Evolutionary conservation across 306 rosid genomes (phyloP).

Genomic region (Phaseolus lunatus): DNA sequence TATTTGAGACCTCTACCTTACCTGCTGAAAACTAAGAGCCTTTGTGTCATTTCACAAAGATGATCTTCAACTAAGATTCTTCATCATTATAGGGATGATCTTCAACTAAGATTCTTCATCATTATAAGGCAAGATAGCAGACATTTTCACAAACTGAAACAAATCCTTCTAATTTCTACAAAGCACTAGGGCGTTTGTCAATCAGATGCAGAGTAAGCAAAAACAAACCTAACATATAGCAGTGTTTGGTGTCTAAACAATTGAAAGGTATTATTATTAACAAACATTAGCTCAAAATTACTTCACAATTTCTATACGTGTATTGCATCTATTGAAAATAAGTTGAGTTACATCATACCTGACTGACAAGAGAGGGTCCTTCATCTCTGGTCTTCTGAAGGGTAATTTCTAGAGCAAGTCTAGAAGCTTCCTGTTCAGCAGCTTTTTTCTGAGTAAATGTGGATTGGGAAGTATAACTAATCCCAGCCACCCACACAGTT

Average conservation of each 20-base stretch:
- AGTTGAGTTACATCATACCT: slow-evolving; percentile 49
- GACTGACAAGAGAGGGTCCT: slow-evolving; percentile 37
- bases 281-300: slow-evolving; percentile 1
- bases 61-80: background rate
- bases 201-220: background rate
- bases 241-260: background rate
- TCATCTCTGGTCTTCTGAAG: slow-evolving; percentile 42
- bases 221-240: slow-evolving; percentile 1
- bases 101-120: no score
- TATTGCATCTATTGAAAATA: background rate
- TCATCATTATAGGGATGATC: no score
- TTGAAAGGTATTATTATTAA: background rate
- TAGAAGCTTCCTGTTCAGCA: slow-evolving; percentile 67
- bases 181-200: background rate
- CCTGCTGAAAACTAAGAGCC: background rate
- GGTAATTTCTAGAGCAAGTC: slow-evolving; percentile 48
- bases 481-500: slow-evolving; percentile 53
- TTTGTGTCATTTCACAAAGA: background rate
- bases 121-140: background rate
- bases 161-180: slow-evolving; percentile 18
- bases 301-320: background rate
- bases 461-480: slow-evolving; percentile 37
- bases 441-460: slow-evolving; percentile 46
- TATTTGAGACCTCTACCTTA: background rate
- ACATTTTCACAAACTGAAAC: background rate